Percentiles rank a stretch among this genome's conserved stretches.
phyloP scores from a whole-genome alignment of 1,284 basidiomycete species.

The Cystobasidiaceae sp. region DNA sequence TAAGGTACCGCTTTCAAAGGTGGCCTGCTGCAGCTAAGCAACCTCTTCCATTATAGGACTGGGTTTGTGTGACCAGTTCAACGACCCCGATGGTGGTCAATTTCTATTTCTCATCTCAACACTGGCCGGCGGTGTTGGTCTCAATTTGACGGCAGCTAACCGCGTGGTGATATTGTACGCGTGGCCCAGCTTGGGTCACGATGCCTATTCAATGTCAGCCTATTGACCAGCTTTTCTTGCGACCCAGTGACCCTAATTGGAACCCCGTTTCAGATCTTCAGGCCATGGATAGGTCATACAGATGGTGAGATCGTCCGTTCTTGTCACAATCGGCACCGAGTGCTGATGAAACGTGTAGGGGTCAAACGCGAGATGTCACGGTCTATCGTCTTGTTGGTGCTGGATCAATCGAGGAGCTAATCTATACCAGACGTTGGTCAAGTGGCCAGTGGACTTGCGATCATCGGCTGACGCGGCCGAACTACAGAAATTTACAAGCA shows the following conservation, averaged over 20 bases:
- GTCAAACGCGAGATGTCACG: constrained; percentile 76
- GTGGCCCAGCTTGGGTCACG: too few relatives aligned
- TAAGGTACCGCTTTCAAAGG: constrained; percentile 15
- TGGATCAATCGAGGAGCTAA: constrained; percentile 55
- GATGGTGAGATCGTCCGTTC: too few relatives aligned
- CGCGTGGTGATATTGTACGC: constrained; percentile 69
- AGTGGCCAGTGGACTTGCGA: background rate
- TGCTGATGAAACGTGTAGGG: too few relatives aligned
- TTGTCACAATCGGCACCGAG: too few relatives aligned
- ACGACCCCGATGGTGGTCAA: constrained; percentile 57
- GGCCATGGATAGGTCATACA: constrained; percentile 36
- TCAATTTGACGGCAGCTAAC: constrained; percentile 68
- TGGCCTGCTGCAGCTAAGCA: background rate
- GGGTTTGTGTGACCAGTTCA: constrained; percentile 70
- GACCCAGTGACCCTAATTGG: constrained; percentile 67
- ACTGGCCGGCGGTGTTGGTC: constrained; percentile 62
- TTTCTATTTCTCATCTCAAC: constrained; percentile 76
- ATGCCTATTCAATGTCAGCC: too few relatives aligned
- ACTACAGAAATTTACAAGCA: constrained; percentile 26
- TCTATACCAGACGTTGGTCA: constrained; percentile 39
- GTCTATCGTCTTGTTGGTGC: constrained; percentile 79
- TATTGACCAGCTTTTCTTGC: too few relatives aligned
- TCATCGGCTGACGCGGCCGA: background rate
- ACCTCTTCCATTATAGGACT: constrained; percentile 61
- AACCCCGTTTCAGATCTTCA: constrained; percentile 44